Conservation (phyloP, 176 grass and related monocot genomes). For the Puya raimondii region DNA sequence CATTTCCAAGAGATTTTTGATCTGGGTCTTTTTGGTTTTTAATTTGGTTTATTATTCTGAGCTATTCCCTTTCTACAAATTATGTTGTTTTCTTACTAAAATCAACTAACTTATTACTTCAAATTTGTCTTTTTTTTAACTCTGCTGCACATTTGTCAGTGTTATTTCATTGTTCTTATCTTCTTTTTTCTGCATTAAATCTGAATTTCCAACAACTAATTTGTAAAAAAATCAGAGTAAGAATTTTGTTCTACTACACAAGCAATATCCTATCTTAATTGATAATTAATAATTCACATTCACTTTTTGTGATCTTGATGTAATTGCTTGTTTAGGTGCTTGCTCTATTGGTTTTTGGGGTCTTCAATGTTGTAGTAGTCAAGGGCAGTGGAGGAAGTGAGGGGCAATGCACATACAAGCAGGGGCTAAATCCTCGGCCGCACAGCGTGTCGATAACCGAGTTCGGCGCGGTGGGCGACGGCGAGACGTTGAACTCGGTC, state of each 20-base stretch:
- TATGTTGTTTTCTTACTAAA: not conserved
- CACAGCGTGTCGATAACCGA: constrained; percentile 94
- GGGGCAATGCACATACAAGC: constrained; percentile 31
- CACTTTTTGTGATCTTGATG: not conserved
- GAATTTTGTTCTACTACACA: no score
- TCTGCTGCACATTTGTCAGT: no score
- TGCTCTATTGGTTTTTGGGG: constrained; percentile 31
- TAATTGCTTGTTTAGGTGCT: constrained; percentile 42
- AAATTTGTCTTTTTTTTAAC: no score
- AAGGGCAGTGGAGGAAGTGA: constrained; percentile 6
- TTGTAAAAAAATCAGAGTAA: no score
- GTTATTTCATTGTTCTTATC: no score
- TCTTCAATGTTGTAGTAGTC: not conserved
- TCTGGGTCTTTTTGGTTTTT: not conserved
- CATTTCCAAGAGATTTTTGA: not conserved
- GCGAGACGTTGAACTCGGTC: constrained; percentile 61
- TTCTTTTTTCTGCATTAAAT: no score
- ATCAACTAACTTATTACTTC: no score
- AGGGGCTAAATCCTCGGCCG: constrained; percentile 28
- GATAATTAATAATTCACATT: constrained; percentile 19
- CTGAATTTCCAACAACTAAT: no score
- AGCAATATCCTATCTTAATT: no score
- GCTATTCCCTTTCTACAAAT: not conserved
- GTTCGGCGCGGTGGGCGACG: constrained; percentile 87
- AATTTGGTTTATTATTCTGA: not conserved